phyloP scores from a whole-genome alignment of 2,329 filamentous ascomycete species.

The Cercospora sp. region DNA sequence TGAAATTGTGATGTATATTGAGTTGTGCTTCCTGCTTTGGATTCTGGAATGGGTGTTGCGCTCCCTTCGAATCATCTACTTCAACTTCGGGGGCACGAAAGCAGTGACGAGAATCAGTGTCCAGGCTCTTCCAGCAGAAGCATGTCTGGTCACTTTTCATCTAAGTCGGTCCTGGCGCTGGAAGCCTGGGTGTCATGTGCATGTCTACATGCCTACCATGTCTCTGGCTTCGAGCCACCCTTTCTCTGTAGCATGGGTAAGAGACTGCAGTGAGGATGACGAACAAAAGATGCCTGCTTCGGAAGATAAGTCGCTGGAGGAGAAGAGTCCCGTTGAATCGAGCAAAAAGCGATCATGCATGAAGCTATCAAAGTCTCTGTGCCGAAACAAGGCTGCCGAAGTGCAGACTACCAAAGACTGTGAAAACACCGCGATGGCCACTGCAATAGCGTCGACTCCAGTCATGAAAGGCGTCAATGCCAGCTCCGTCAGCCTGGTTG shows the following conservation, averaged over 20 bases:
- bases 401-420: background rate
- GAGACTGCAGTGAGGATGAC: constrained; percentile 27
- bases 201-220: constrained; percentile 58
- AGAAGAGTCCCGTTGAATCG: background rate
- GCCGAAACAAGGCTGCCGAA: background rate
- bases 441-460: background rate
- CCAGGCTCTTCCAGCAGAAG: constrained; percentile 42
- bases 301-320: background rate
- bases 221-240: constrained; percentile 49
- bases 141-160: constrained; percentile 61
- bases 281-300: background rate
- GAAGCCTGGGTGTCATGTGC: constrained; percentile 60
- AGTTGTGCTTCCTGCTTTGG: background rate
- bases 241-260: constrained; percentile 53
- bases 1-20: constrained; percentile 52
- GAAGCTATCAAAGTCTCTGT: background rate
- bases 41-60: background rate
- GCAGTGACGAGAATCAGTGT: background rate
- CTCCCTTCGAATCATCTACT: background rate
- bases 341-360: background rate
- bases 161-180: constrained; percentile 56
- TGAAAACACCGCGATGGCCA: background rate
- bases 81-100: background rate
- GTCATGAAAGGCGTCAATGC: constrained; percentile 43
- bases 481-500: constrained; percentile 42